phyloP scores from a whole-genome alignment of 73 alveolate genomes.

The Tetrahymena elliotti region DNA sequence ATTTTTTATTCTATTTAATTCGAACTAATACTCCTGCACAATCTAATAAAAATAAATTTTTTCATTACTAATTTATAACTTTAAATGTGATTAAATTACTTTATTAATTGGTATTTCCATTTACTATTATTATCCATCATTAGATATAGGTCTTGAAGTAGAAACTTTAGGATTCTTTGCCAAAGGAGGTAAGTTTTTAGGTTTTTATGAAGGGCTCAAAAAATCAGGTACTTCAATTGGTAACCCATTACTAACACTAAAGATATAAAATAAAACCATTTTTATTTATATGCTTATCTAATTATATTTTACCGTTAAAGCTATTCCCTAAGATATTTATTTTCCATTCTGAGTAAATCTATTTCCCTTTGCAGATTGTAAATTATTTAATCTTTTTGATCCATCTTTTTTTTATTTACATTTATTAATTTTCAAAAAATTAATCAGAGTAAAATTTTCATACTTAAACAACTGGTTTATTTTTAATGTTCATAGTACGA shows the following conservation, averaged over 20 bases:
- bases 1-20: slow-evolving; percentile 68
- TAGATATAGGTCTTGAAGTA: slow-evolving; percentile 4
- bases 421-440: not conserved
- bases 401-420: slow-evolving; percentile 55
- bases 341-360: slow-evolving; percentile 78
- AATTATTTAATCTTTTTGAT: slow-evolving; percentile 85
- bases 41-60: not conserved
- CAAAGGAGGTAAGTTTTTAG: slow-evolving; percentile 19
- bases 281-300: not conserved
- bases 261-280: not conserved
- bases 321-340: slow-evolving; percentile 86
- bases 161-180: slow-evolving; percentile 25
- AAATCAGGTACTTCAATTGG: slow-evolving; percentile 66
- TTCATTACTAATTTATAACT: not conserved
- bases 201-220: not conserved
- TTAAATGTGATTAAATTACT: not conserved
- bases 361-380: slow-evolving; percentile 80
- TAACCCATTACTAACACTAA: slow-evolving; percentile 66
- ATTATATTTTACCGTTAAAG: slow-evolving; percentile 27
- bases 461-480: slow-evolving; percentile 83
- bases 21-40: slow-evolving; percentile 70
- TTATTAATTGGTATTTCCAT: slow-evolving; percentile 31
- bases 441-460: not conserved
- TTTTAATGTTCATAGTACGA: slow-evolving; percentile 94
- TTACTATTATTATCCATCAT: not conserved